Percentiles rank a stretch among this genome's conserved stretches.
These are phyloP conservation scores for Suhomyces atakaporum DNA, from an alignment of 1,139 yeast genomes.

Conservation along the genomic window DNA sequence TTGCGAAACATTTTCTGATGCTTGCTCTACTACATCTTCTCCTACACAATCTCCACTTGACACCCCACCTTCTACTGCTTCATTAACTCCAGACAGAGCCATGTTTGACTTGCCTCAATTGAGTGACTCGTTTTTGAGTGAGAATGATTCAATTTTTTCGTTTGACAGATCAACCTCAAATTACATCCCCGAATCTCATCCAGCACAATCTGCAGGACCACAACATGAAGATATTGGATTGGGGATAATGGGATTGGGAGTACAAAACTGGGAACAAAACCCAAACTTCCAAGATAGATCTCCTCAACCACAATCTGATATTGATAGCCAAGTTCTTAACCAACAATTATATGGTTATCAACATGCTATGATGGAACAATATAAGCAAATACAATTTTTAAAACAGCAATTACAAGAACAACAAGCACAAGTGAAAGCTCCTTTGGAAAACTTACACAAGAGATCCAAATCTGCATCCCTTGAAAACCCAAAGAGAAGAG, in stretches of 20 bases:
- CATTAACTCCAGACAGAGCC: slow-evolving; percentile 7
- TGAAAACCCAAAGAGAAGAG: slow-evolving; percentile 25
- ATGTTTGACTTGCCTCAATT: slow-evolving; percentile 19
- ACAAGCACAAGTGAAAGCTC: slow-evolving; percentile 10
- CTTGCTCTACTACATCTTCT: slow-evolving; percentile 10
- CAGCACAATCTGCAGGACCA: slow-evolving; percentile 4
- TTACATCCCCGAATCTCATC: slow-evolving; percentile 15
- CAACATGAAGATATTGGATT: slow-evolving; percentile 22
- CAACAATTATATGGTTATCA: slow-evolving; percentile 26
- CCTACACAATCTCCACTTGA: slow-evolving; percentile 13
- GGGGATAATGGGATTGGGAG: slow-evolving; percentile 27
- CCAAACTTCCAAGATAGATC: slow-evolving; percentile 6
- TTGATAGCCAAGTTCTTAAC: slow-evolving; percentile 12
- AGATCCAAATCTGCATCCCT: slow-evolving; percentile 28
- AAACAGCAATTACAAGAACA: slow-evolving; percentile 25
- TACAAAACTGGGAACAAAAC: slow-evolving; percentile 14
- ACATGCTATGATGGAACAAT: slow-evolving; percentile 28
- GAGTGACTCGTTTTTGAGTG: slow-evolving; percentile 17
- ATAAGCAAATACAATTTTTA: slow-evolving; percentile 27
- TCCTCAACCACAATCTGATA: slow-evolving; percentile 5
- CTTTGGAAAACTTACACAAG: slow-evolving; percentile 19
- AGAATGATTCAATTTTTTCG: slow-evolving; percentile 16
- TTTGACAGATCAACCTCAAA: slow-evolving; percentile 15
- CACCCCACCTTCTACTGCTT: slow-evolving; percentile 7
- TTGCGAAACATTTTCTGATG: slow-evolving; percentile 13